Evolutionary conservation across 2,329 filamentous ascomycete species (phyloP), one percentile per base, ranked within the genome.

Genomic region (Arthrobotrys sphaeroides): DNA sequence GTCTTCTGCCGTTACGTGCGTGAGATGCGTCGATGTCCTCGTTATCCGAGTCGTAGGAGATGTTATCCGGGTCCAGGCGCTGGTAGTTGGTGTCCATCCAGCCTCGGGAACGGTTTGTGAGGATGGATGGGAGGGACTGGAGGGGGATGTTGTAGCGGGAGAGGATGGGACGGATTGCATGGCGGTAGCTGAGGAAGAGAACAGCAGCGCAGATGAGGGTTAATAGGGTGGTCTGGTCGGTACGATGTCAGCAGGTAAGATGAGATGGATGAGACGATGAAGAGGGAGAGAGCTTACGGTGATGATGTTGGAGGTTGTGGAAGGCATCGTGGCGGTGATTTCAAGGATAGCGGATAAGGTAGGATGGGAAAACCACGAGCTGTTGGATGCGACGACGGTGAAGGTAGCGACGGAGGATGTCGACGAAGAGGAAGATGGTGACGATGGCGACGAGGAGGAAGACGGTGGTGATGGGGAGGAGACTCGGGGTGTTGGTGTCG

Each of bases 131-230:
- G 38, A 75, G 64, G 22, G 72, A 75, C 59, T 75, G 72, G 9
- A 75, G 72, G 24, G 72, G 72, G 42, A 75, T 75, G 28, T 75
- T 75, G 49, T 75, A 75, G 24, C 72, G 72, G 36, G 65, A 69
- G 38, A 75, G 64, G 55, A 75, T 75, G 28, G 72, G 72, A 5
- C 72, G 72, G 59, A 75, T 69, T 22, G 64, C 72, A 47, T 75
- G 72, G 26, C 72, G 72, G 59, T 75, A 75, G 49, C 64, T 75
- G 38, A 75, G 64, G 51, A 75, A 75, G 64, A 75, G 72, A 42
- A 59, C 72, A 18, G 51, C 72, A 40, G 72, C 72, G 72, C 72
- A 75, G 42, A 69, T 66, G 22, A 75, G 57, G 40, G 72, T 75
- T n/a, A 75, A 36, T 31, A 75, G 64, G 45, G 72, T 75, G 57